A percentile compares a stretch with the other conserved stretches of the same genome.
Evolutionary conservation across 225 moss, liverwort and hornwort species (phyloP).

Genomic region (Anthoceros angustus): DNA sequence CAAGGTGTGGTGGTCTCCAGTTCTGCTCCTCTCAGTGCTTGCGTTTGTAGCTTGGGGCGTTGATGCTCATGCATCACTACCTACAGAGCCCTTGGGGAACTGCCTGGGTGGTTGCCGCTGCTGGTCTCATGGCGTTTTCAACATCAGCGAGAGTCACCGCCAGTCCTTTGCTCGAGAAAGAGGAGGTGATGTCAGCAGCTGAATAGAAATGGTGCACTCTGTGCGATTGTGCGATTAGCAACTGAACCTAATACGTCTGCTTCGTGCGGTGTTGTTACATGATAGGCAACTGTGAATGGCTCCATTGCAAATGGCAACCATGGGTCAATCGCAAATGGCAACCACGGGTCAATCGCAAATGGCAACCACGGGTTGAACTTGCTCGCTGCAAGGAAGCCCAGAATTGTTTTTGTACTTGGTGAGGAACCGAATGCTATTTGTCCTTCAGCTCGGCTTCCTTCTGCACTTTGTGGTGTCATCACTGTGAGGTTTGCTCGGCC

Average conservation of each 20-base stretch:
- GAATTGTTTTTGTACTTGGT: background rate
- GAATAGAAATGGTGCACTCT: too few species aligned
- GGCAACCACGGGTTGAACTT: too few species aligned
- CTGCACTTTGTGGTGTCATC: background rate
- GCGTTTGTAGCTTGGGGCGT: too few species aligned
- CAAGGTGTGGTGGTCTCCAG: too few species aligned
- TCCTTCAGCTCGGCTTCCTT: background rate
- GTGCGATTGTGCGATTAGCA: too few species aligned
- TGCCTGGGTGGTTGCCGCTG: constrained; percentile 20
- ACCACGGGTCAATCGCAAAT: too few species aligned
- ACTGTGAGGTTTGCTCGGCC: background rate
- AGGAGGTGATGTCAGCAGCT: background rate
- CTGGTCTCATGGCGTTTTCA: constrained; percentile 6
- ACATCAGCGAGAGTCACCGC: background rate
- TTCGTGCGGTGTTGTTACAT: too few species aligned
- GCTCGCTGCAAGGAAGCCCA: background rate
- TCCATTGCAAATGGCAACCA: too few species aligned
- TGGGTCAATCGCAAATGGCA: too few species aligned
- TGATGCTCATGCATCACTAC: background rate
- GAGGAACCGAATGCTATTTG: background rate
- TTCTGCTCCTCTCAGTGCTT: too few species aligned
- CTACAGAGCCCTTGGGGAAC: constrained; percentile 16
- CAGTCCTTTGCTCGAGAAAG: background rate
- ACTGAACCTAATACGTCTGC: too few species aligned
- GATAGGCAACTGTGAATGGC: too few species aligned